Percentiles rank a stretch among this genome's conserved stretches.
Evolutionary conservation across 2,329 filamentous ascomycete genomes (phyloP).

Genomic region (Cladosporium sp.): DNA sequence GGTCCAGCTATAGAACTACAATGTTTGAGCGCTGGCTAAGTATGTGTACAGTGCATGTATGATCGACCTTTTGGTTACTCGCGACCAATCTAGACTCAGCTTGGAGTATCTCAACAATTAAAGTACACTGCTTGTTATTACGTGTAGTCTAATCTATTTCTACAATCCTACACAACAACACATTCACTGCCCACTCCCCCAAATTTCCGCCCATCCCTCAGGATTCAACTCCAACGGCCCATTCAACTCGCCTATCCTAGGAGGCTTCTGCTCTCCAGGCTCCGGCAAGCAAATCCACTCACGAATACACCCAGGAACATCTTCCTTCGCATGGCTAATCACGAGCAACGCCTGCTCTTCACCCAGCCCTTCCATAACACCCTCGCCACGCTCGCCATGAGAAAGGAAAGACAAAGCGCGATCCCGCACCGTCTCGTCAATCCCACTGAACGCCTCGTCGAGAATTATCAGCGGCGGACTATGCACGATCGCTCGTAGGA

Average conservation of each 20-base stretch:
- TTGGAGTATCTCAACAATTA: background rate
- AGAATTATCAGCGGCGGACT: slow-evolving; percentile 51
- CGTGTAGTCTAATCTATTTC: background rate
- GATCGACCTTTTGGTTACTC: background rate
- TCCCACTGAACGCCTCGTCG: slow-evolving; percentile 54
- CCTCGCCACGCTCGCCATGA: slow-evolving; percentile 43
- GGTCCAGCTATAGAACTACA: background rate
- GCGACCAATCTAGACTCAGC: background rate
- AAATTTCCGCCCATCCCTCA: slow-evolving; percentile 35
- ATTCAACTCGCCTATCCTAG: slow-evolving; percentile 63
- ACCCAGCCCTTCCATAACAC: slow-evolving; percentile 63
- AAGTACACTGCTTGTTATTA: too few relatives aligned
- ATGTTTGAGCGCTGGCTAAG: background rate
- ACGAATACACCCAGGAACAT: slow-evolving; percentile 79
- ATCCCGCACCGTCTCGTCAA: slow-evolving; percentile 66
- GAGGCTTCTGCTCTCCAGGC: slow-evolving; percentile 60
- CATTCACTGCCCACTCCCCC: slow-evolving; percentile 22
- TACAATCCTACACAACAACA: background rate
- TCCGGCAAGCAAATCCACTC: slow-evolving; percentile 87
- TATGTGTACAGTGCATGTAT: background rate
- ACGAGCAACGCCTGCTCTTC: slow-evolving; percentile 80
- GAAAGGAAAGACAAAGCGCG: slow-evolving; percentile 81
- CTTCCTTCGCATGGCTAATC: slow-evolving; percentile 86
- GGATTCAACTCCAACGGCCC: slow-evolving; percentile 36
- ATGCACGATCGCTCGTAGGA: slow-evolving; percentile 59